Base-by-base conservation (phyloP, 164 flowering plant species). In the Liriodendron chinense region DNA sequence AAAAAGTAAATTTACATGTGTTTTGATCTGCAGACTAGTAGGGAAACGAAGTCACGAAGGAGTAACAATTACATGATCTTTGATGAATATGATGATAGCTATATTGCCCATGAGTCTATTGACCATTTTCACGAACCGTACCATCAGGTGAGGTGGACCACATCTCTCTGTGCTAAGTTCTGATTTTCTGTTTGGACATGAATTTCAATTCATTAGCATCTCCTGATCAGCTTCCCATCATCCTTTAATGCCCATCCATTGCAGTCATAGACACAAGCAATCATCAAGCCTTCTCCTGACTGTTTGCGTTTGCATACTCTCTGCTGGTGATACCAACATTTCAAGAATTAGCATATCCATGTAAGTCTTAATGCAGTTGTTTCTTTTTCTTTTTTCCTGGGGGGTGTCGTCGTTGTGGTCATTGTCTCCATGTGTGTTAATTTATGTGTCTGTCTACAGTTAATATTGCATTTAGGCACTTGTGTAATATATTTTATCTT, bases 71-170 rank as follows among this genome's bases (percentile, higher is more conserved):
- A 66, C 69, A 66, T 18, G 47, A 66, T 66, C 56, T 84, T 70
- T 77, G 79, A 86, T 8, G 83, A 84, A 16, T 84, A 72, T 50
- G 63, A 78, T 65, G 56, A 78, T 62, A n/a, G 83, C 69, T 82
- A 85, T 47, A 82, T 73, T 76, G 22, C 49, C 9, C 28, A 61
- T 74, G 34, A 25, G 47, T 53, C 10, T n/a, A 14, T 62, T 22
- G 22, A 63, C 16, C 0, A 20, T 22, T 49, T 34, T 34, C 28
- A 18, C n/a, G n/a, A 77, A 4, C 61, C 69, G 68, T 57, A n/a
- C 68, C 57, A 56, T 48, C 61, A 77, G 62, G 69, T 74, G 61
- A 74, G 22, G 48, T 47, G 21, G 25, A 64, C 14, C 67, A 21
- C 59, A 22, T 24, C 7, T 24, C 47, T 28, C 20, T 66, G 20